phyloP scores from a whole-genome alignment of 1,139 yeast genomes.

The Saccharomycopsis crataegensis region DNA sequence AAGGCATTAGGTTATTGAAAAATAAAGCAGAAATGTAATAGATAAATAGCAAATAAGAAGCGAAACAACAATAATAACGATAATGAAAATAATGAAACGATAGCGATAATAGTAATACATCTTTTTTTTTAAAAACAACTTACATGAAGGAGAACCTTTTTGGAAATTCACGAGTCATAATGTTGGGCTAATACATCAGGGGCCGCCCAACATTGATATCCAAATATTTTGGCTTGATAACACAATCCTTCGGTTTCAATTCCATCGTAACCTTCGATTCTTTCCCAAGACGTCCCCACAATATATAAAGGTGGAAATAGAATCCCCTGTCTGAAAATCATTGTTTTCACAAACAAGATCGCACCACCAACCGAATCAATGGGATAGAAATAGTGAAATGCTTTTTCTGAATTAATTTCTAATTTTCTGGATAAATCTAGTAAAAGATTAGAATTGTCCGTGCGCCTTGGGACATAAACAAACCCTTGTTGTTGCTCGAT shows the following conservation, averaged over 20 bases:
- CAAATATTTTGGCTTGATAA: constrained; percentile 37
- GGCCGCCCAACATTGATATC: constrained; percentile 34
- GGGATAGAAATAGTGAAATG: constrained; percentile 13
- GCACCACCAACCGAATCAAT: constrained; percentile 48
- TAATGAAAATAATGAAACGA: not conserved
- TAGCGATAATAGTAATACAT: not conserved
- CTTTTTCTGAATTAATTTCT: constrained; percentile 10
- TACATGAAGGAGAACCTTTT: not conserved
- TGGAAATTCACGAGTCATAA: constrained; percentile 13
- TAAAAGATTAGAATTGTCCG: constrained; percentile 4
- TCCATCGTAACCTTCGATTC: constrained; percentile 42
- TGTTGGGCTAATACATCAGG: constrained; percentile 25
- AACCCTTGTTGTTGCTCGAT: constrained; percentile 2
- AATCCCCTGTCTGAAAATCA: constrained; percentile 38
- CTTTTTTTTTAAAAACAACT: not conserved
- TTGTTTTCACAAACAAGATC: constrained; percentile 37
- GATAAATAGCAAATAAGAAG: not conserved
- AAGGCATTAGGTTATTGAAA: not conserved
- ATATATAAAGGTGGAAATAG: constrained; percentile 39
- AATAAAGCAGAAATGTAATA: not conserved
- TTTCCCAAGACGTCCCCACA: constrained; percentile 34
- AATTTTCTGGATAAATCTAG: constrained; percentile 3
- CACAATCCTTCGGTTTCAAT: constrained; percentile 47
- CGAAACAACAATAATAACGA: not conserved
- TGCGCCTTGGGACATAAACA: constrained; percentile 8